Evolutionary conservation across 257 asterid genomes (phyloP), one percentile per base, ranked within the genome.

Genomic region (Capsicum chinense): DNA sequence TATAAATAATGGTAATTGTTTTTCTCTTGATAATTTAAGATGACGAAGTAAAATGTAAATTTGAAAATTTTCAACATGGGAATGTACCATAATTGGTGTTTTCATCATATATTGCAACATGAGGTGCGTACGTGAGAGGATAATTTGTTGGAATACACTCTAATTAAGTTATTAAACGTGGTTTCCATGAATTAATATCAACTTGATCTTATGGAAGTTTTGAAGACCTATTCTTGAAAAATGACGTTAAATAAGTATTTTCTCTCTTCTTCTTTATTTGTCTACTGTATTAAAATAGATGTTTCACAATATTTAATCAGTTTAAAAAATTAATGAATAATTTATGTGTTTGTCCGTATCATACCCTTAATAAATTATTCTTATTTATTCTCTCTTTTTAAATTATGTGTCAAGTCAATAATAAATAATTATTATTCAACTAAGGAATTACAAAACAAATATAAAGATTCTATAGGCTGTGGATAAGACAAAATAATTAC

Each of bases 51-150:
- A 62, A n/a, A 2, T 39, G 42, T 39, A 39, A 39, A 39, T 2
- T 2, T 39, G 42, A 39, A 39, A 39, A 39, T 39, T 39, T 39
- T 39, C 4, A 4, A 1, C n/a, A 60, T 0, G 2, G 4, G 2
- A 33, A 3, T 3, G 47, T 33, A 44, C 19, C 26, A 4, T 37
- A 37, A 15, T 37, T 67, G 9, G 13, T 37, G 76, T 37, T 9
- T 68, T 37, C 21, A 37, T 60, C 68, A 60, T 37, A 68, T 68
- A 68, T 68, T 67, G 14, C 50, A 67, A 67, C 13, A 67, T 67
- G 76, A 67, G 52, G 21, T 14, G 33, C 33, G 33, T 26, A 26
- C 33, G 33, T 26, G 76, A 67, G 52, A 67, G 50, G 1, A 37
- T 67, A 67, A 14, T 37, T 37, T 3, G 50, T 26, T 66, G 47